Conservation (phyloP, 2,329 filamentous ascomycete genomes). For the Coniochaeta sp. region DNA sequence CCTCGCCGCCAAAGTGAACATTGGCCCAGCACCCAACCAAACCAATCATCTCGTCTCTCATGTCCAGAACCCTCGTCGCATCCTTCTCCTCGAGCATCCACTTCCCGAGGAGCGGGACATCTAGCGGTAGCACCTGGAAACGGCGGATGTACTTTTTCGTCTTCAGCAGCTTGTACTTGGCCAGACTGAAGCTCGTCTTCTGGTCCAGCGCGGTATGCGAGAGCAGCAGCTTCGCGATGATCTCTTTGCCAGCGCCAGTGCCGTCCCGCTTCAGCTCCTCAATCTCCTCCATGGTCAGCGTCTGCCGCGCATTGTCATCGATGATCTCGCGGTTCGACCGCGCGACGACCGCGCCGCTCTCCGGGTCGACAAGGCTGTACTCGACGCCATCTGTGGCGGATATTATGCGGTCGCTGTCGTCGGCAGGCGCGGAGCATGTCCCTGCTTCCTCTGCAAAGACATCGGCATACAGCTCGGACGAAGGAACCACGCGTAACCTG, state of each 20-base stretch:
- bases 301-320: constrained; percentile 62
- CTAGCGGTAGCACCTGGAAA: constrained; percentile 78
- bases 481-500: constrained; percentile 68
- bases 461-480: constrained; percentile 77
- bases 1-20: constrained; percentile 60
- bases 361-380: constrained; percentile 35
- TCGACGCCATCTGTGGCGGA: constrained; percentile 30
- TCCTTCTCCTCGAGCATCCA: constrained; percentile 79
- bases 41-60: constrained; percentile 76
- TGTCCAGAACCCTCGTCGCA: constrained; percentile 70
- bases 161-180: constrained; percentile 94
- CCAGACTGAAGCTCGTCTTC: constrained; percentile 88
- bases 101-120: constrained; percentile 66
- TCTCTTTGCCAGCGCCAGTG: constrained; percentile 72
- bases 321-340: constrained; percentile 52
- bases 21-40: constrained; percentile 86
- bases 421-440: constrained; percentile 24
- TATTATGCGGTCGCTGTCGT: constrained; percentile 33
- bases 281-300: constrained; percentile 66
- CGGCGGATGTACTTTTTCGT: constrained; percentile 86
- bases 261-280: constrained; percentile 68
- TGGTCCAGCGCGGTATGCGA: constrained; percentile 86
- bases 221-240: constrained; percentile 87
- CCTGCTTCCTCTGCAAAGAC: constrained; percentile 43
- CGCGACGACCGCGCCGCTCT: constrained; percentile 40